Conservation (phyloP, 768 basidiomycete genomes). For the Kondoa subrosea region DNA sequence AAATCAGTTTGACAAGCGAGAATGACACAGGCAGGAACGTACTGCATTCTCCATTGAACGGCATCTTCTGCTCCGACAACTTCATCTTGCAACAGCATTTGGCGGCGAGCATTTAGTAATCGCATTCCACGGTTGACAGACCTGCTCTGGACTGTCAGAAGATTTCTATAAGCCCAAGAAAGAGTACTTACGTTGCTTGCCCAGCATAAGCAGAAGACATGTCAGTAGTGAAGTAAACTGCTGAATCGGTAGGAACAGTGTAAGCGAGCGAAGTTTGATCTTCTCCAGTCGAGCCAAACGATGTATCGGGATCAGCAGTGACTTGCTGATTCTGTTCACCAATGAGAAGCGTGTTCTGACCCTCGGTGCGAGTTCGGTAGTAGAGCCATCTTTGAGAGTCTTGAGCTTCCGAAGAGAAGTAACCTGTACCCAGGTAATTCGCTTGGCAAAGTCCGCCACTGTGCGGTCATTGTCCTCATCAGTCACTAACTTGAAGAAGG, state of each 20-base stretch:
- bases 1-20: not conserved
- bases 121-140: constrained; percentile 73
- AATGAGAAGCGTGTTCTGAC: constrained; percentile 84
- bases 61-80: constrained; percentile 39
- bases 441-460: constrained; percentile 73
- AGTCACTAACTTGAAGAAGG: constrained; percentile 47
- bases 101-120: constrained; percentile 59
- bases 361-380: constrained; percentile 91
- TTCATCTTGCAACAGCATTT: constrained; percentile 88
- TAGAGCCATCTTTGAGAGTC: constrained; percentile 57
- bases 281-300: constrained; percentile 42
- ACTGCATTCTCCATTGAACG: constrained; percentile 37
- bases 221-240: constrained; percentile 67
- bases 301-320: constrained; percentile 41
- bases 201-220: constrained; percentile 43
- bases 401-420: constrained; percentile 63
- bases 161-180: not conserved
- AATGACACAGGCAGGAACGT: not conserved
- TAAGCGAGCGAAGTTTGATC: constrained; percentile 74
- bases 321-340: constrained; percentile 65
- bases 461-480: not conserved
- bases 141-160: constrained; percentile 34
- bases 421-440: constrained; percentile 56
- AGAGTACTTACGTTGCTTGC: not conserved
- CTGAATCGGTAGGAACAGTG: constrained; percentile 43